Conservation (phyloP, 1,284 basidiomycete genomes). For the Vanrija humicola region DNA sequence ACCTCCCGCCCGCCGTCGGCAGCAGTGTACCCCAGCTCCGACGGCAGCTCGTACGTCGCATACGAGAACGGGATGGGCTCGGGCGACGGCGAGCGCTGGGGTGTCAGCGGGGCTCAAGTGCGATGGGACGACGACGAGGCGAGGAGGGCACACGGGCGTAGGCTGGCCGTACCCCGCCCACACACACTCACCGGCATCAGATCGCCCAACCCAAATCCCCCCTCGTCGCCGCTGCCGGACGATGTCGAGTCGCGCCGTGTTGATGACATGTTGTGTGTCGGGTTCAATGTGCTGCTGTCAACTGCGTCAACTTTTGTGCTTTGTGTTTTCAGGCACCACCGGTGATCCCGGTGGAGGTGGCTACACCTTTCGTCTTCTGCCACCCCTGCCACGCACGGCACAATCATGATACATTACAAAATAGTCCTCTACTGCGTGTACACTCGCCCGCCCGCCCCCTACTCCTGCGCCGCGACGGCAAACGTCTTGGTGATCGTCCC, state of each 20-base stretch:
- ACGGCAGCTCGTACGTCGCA: conserved; percentile 41
- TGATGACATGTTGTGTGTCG: background rate
- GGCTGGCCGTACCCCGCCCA: no score
- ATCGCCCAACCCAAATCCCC: conserved; percentile 43
- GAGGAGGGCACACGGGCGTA: background rate
- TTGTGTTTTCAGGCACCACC: no score
- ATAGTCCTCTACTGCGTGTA: no score
- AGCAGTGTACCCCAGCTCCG: conserved; percentile 13
- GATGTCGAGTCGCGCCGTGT: background rate
- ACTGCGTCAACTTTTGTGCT: no score
- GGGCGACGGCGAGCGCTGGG: conserved; percentile 32
- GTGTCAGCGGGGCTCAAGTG: background rate
- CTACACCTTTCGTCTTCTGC: no score
- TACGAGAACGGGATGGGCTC: conserved; percentile 32
- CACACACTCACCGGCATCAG: conserved; percentile 43
- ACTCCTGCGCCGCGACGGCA: background rate
- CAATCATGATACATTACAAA: no score
- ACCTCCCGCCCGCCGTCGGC: conserved; percentile 48
- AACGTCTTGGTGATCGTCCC: conserved; percentile 45
- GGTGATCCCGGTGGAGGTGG: no score
- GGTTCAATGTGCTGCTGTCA: no score
- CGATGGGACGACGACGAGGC: background rate
- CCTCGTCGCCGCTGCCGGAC: conserved; percentile 28
- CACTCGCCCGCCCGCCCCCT: no score
- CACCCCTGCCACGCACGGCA: no score